Percentiles rank a stretch among this genome's conserved stretches.
Conservation (phyloP, 768 basidiomycete genomes). For the Boletus vermiculosoides region DNA sequence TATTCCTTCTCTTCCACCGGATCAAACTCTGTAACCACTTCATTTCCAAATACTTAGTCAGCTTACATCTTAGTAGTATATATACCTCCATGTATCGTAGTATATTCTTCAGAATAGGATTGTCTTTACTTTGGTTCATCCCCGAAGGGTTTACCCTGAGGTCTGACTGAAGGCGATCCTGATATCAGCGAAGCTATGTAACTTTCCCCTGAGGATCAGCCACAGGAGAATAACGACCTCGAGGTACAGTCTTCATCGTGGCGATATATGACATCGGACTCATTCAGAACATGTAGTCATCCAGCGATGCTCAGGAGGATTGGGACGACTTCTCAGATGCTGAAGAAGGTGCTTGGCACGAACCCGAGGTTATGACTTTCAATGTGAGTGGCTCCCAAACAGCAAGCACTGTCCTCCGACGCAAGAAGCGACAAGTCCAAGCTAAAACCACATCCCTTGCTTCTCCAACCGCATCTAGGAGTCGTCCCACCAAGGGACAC, state of each 20-base stretch:
- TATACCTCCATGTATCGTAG: too few relatives aligned
- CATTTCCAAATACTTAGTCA: too few relatives aligned
- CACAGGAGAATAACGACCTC: not conserved
- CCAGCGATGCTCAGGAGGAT: constrained; percentile 9
- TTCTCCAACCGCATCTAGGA: constrained; percentile 21
- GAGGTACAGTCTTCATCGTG: constrained; percentile 9
- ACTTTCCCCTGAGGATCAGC: constrained; percentile 1
- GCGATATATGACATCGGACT: not conserved
- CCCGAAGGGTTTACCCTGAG: too few relatives aligned
- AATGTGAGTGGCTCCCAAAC: constrained; percentile 6
- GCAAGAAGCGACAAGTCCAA: constrained; percentile 31
- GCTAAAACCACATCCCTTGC: constrained; percentile 23
- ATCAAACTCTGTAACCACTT: too few relatives aligned
- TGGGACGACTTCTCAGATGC: constrained; percentile 39
- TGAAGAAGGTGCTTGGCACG: constrained; percentile 12
- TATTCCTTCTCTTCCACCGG: too few relatives aligned
- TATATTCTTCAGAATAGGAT: too few relatives aligned
- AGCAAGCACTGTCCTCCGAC: constrained; percentile 17
- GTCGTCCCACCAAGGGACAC: constrained; percentile 19
- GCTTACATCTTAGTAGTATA: too few relatives aligned
- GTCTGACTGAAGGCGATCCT: too few relatives aligned
- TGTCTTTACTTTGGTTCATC: too few relatives aligned
- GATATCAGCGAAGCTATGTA: constrained; percentile 15
- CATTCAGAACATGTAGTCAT: not conserved
- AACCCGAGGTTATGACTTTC: not conserved